Evolutionary conservation across 2,329 filamentous ascomycete genomes (phyloP), one percentile per base, ranked within the genome.

Genomic region (Graphilbum sp.): DNA sequence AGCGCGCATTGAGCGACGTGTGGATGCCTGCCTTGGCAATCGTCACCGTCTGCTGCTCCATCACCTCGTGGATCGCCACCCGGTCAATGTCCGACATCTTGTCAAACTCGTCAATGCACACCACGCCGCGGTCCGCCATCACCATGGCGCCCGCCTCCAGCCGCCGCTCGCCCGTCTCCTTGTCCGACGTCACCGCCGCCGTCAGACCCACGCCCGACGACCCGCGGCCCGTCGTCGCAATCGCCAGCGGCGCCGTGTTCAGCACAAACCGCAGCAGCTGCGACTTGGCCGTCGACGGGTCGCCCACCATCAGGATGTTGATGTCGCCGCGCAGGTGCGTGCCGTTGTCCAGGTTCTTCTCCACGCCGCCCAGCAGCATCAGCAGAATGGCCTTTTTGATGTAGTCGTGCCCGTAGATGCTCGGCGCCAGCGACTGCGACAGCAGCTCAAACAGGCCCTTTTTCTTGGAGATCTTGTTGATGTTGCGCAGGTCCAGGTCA

Each of bases 21-120:
- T 98, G 90, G 42, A 98, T 98, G 46, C 90, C 90, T 2, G 90
- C 90, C 62, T 98, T 98, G 37, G 90, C 90, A 52, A 98, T 98
- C 13, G 90, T 98, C 43, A 98, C 90, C 0, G 90, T 98, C 61
- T 98, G 90, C 62, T 98, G 90, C 61, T 98, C 90, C 90, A 98
- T 98, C 47, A 98, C 90, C 82, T 98, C 90, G 72, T 98, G 90
- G 49, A 98, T 98, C 34, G 90, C 90, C 4, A 98, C 90, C 54
- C 90, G 77, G 59, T 98, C 90, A 41, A 96, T 79, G 54, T 98
- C 90, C 41, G 86, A 95, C 90, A 98, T 98, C 60, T 98, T 98
- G 64, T 98, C 90, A 49, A 98, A 98, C 53, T 98, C 90, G 55
- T 98, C 90, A 47, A 98, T 98, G 63, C 90, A 98, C 25, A 98